Percentiles rank a stretch among this genome's conserved stretches.
phyloP scores from a whole-genome alignment of 1,284 basidiomycete species.

The Athelia psychrophila region DNA sequence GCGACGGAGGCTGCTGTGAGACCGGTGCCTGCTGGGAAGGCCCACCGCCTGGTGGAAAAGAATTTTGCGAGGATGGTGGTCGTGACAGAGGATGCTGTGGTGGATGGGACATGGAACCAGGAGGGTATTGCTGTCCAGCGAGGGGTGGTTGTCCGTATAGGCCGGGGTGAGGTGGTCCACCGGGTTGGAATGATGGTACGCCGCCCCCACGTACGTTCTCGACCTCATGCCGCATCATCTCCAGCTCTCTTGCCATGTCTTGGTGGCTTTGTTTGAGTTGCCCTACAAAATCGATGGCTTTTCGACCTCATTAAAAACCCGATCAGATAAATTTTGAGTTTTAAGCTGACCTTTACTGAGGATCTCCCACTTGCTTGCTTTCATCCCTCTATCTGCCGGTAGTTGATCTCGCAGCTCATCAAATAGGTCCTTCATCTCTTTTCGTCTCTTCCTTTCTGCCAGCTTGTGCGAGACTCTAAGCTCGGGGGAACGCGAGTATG shows the following conservation, averaged over 20 bases:
- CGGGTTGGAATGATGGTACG: constrained; percentile 48
- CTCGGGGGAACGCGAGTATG: constrained; percentile 93
- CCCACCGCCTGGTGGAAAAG: constrained; percentile 37
- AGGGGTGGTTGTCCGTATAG: constrained; percentile 46
- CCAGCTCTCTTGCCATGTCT: constrained; percentile 76
- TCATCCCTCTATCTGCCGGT: constrained; percentile 89
- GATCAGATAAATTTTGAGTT: constrained; percentile 8
- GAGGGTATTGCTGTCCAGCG: constrained; percentile 34
- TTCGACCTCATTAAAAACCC: constrained; percentile 3
- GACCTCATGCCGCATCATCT: constrained; percentile 73
- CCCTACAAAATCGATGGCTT: constrained; percentile 86
- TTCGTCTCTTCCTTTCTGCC: constrained; percentile 90
- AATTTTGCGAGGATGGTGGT: constrained; percentile 47
- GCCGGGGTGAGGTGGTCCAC: constrained; percentile 47
- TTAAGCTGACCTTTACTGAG: constrained; percentile 74
- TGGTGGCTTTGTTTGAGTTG: constrained; percentile 74
- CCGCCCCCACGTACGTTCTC: constrained; percentile 59
- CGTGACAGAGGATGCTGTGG: constrained; percentile 30
- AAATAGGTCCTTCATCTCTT: constrained; percentile 97
- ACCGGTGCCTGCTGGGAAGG: constrained; percentile 16
- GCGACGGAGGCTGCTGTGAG: constrained; percentile 25
- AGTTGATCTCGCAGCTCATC: constrained; percentile 91
- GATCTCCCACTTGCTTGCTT: constrained; percentile 97
- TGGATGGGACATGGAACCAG: constrained; percentile 39
- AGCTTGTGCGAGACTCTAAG: constrained; percentile 92